These are phyloP conservation scores for Pleurotus giganteus DNA, from an alignment of 768 basidiomycete species.

Conservation along the genomic window DNA sequence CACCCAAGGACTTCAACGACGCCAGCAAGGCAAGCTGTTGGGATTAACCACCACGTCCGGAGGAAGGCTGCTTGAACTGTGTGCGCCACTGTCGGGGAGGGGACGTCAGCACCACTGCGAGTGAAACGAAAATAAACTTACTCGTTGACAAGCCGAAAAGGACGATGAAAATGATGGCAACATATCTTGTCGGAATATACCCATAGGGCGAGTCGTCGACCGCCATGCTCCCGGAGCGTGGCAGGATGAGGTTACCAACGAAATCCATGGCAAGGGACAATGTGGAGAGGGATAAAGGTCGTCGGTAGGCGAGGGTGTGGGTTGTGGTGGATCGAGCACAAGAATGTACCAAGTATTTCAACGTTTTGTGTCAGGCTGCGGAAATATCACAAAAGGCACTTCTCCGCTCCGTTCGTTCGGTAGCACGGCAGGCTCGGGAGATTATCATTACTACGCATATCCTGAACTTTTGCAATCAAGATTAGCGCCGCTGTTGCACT, in stretches of 20 bases:
- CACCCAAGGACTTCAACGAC: constrained; percentile 54
- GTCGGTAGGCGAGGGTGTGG: too few species aligned
- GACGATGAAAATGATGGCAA: constrained; percentile 25
- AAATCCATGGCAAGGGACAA: background rate
- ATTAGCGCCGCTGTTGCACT: too few species aligned
- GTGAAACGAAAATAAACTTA: constrained; percentile 20
- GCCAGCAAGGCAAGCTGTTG: constrained; percentile 46
- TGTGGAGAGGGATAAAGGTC: too few species aligned
- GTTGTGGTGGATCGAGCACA: too few species aligned
- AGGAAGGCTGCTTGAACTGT: constrained; percentile 39
- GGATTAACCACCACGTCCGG: constrained; percentile 51
- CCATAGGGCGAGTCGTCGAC: constrained; percentile 18
- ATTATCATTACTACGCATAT: too few species aligned
- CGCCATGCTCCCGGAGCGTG: background rate
- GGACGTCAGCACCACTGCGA: too few species aligned
- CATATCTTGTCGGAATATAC: constrained; percentile 22
- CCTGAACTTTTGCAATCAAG: too few species aligned
- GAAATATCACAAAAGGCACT: too few species aligned
- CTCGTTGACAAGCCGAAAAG: constrained; percentile 39
- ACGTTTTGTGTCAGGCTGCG: too few species aligned
- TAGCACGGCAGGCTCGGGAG: too few species aligned
- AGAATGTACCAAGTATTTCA: too few species aligned
- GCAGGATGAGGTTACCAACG: background rate
- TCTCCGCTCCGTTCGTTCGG: too few species aligned
- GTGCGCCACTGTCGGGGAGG: constrained; percentile 53